Evolutionary conservation across 352 stramenopile species (phyloP), one percentile per base, ranked within the genome.

Genomic region (Discostella stelligera): DNA sequence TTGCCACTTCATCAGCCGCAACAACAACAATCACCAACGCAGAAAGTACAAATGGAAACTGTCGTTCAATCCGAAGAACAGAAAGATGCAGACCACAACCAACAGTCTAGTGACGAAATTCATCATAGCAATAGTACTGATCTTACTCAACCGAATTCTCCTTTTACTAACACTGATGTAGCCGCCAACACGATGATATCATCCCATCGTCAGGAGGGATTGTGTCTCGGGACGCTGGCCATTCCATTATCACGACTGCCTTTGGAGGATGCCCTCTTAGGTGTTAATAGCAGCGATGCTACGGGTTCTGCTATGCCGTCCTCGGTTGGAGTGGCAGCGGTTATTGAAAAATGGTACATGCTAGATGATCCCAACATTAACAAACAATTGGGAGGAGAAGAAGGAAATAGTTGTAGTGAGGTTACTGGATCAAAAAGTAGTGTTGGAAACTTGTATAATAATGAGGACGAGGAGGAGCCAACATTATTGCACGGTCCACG

Each of bases 321-420:
- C 11, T 44, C 11, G 37, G 37, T 10, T 3, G 37, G 37, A 44
- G 37, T 14, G 2, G 71, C 46, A 18, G 77, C 84, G 0, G 61
- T 80, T 23, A 60, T 91, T 0, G 86, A 93, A 67, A 65, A 87
- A 66, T 91, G 84, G 86, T 89, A 87, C 74, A 74, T 86, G 59
- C 70, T 91, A n/a, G 76, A 90, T 14, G 66, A 76, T 67, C 53
- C 52, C 3, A 77, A 69, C 54, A 52, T 68, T 5, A 58, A 50
- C n/a, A 53, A 50, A 66, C 21, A 4, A 52, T 18, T 14, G 66
- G 61, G 25, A 50, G 50, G 1, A 55, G 52, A 59, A 54, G 23
- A 3, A 50, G 20, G 8, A n/a, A 30, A 2, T 53, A 39, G 37
- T 10, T 37, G 10, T 11, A 30, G 13, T 11, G 20, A 8, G 23